phyloP scores from a whole-genome alignment of 1,284 basidiomycete genomes.

The Cryptococcus sp. region DNA sequence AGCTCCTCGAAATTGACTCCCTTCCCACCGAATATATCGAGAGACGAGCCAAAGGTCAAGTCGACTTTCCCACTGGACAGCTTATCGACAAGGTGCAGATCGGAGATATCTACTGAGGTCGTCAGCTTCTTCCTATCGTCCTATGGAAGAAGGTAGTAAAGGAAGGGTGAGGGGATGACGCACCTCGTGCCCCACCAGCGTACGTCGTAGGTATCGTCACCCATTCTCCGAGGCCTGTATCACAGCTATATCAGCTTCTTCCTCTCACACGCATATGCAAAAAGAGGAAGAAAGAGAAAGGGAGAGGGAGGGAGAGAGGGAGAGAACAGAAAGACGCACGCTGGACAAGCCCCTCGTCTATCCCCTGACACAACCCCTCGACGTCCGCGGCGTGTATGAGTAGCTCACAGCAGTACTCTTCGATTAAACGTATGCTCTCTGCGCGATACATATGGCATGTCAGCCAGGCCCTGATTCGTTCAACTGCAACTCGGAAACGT shows the following conservation, averaged over 20 bases:
- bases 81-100: slow-evolving; percentile 78
- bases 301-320: neutral
- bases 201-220: slow-evolving; percentile 89
- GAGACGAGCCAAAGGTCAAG: slow-evolving; percentile 92
- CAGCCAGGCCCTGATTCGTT: neutral
- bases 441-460: neutral
- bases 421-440: slow-evolving; percentile 44
- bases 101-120: slow-evolving; percentile 66
- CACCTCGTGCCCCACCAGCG: slow-evolving; percentile 92
- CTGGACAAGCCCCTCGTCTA: slow-evolving; percentile 84
- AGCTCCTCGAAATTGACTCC: slow-evolving; percentile 73
- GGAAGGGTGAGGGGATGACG: slow-evolving; percentile 17
- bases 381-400: slow-evolving; percentile 97
- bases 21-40: slow-evolving; percentile 80
- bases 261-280: neutral
- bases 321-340: too few relatives aligned
- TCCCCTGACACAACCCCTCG: slow-evolving; percentile 94
- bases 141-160: neutral
- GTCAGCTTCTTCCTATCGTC: neutral
- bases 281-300: neutral
- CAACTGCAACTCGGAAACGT: neutral
- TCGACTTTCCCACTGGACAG: slow-evolving; percentile 87
- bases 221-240: slow-evolving; percentile 85
- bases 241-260: neutral
- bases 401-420: slow-evolving; percentile 71